Conservation (phyloP, 1,284 basidiomycete genomes). For the Boletellus deceptivus region DNA sequence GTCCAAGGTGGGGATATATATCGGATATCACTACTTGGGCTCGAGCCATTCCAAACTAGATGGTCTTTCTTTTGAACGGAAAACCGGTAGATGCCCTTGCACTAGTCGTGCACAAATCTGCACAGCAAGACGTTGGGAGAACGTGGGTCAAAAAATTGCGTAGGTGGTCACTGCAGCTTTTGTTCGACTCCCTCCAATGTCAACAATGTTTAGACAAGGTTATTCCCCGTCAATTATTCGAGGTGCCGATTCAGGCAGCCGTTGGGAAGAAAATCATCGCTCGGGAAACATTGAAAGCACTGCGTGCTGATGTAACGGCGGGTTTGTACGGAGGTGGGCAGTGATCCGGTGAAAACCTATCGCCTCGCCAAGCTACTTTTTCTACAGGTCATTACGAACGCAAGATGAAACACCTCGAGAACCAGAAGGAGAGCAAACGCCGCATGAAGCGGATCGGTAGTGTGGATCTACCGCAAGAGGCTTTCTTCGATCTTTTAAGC, state of each 20-base stretch:
- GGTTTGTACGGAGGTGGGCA: constrained; percentile 84
- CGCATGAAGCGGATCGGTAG: constrained; percentile 83
- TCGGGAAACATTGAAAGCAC: constrained; percentile 83
- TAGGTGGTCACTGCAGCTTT: constrained; percentile 37
- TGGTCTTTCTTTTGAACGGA: constrained; percentile 84
- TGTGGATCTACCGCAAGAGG: constrained; percentile 87
- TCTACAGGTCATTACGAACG: constrained; percentile 80
- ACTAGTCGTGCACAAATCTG: constrained; percentile 79
- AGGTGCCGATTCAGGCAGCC: constrained; percentile 88
- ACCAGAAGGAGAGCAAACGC: constrained; percentile 90
- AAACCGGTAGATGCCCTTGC: constrained; percentile 92
- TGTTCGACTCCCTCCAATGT: neutral
- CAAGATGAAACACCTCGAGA: constrained; percentile 89
- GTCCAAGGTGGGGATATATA: constrained; percentile 58
- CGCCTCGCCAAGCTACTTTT: constrained; percentile 1
- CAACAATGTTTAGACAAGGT: constrained; percentile 64
- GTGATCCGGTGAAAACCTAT: neutral
- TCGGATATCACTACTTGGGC: neutral
- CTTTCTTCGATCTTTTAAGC: constrained; percentile 83
- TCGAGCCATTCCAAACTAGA: constrained; percentile 41
- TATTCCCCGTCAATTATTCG: constrained; percentile 90
- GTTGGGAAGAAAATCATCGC: constrained; percentile 88
- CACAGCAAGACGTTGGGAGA: constrained; percentile 68
- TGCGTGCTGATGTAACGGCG: constrained; percentile 93
- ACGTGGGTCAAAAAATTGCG: constrained; percentile 90